Base-by-base conservation (phyloP, 371 early-diverging fungal genomes). In the Haplosporangium sp. region DNA sequence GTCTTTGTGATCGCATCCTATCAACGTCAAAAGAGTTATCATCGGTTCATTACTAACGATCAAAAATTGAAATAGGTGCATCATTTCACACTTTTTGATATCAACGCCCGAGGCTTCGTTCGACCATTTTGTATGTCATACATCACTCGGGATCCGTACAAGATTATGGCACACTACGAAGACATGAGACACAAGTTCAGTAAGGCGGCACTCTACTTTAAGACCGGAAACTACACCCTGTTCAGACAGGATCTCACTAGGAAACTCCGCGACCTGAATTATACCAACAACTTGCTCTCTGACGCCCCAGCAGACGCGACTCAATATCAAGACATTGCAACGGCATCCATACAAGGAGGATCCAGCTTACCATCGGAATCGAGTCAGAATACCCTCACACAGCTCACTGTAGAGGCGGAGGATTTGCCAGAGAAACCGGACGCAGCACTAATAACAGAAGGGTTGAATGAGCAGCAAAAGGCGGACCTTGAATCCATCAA, bases 51-150 rank as follows among this genome's bases (percentile, higher is more conserved):
- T 13, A 1, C 20, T 13, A 18, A 54, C 18, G 12, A 50, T 48
- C 20, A 12, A 51, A 47, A 45, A 20, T 36, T 29, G 29, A 29
- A 36, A 37, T 59, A 89, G 89, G 86, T 87, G 5, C 89, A 89
- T 55, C 87, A 89, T 59, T 76, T 89, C 54, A 86, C 89, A 0
- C 62, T 89, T 9, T 89, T 89, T 62, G 89, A 89, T 60, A 86
- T 89, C 53, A 74, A 75, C 20, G 89, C 89, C 21, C 77, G 89
- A 70, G 89, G 89, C 8, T 89, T 86, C 63, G 89, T 89, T 6
- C 85, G 87, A 50, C 89, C 89, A 2, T 86, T 89, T 13, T 81
- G 85, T 11, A 67, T 89, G 45, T 87, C 89, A 0, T 89, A 87
- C 68, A 82, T 89, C 57, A 86, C 86, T 5, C 57, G 83, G 55